A percentile compares a stretch with the other conserved stretches of the same genome.
These are phyloP conservation scores for Colletotrichum zoysiae DNA, from an alignment of 2,329 filamentous ascomycete genomes.

Conservation along the genomic window DNA sequence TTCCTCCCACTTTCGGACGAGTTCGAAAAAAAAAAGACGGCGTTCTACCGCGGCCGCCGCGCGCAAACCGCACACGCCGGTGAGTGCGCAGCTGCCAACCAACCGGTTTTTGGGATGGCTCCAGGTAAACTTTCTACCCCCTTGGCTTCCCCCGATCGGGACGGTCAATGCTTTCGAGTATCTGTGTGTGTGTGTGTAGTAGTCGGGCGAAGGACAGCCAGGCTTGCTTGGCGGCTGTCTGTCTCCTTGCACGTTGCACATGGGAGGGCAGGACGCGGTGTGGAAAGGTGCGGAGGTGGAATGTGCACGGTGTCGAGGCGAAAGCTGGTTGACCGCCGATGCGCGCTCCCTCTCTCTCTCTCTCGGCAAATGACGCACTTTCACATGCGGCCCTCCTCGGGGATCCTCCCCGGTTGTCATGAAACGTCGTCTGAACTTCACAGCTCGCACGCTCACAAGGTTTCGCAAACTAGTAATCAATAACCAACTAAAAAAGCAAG, in stretches of 20 bases:
- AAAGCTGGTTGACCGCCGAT: conserved; percentile 15
- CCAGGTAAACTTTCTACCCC: conserved; percentile 20
- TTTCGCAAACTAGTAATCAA: neutral
- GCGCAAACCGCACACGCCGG: conserved; percentile 8
- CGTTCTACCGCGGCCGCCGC: conserved; percentile 1
- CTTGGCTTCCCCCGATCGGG: conserved; percentile 1
- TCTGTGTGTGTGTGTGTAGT: neutral
- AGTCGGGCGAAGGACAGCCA: neutral
- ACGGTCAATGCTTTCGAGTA: conserved; percentile 30
- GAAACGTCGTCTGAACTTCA: conserved; percentile 34
- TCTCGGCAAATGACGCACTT: conserved; percentile 40
- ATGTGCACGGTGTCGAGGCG: conserved; percentile 37
- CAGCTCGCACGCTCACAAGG: conserved; percentile 8
- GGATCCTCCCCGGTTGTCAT: conserved; percentile 25
- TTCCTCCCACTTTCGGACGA: conserved; percentile 1
- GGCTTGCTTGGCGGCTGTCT: conserved; percentile 21
- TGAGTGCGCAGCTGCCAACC: conserved; percentile 6
- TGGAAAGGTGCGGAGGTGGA: conserved; percentile 37
- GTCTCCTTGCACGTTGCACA: conserved; percentile 17
- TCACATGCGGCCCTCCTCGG: conserved; percentile 33
- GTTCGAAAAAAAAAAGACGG: conserved; percentile 1
- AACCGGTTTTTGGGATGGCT: conserved; percentile 32
- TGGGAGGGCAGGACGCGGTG: conserved; percentile 20
- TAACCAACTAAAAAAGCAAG: neutral
- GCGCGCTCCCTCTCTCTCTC: neutral